These are phyloP conservation scores for Calonectria naviculata DNA, from an alignment of 2,329 filamentous ascomycete species.

Conservation along the genomic window DNA sequence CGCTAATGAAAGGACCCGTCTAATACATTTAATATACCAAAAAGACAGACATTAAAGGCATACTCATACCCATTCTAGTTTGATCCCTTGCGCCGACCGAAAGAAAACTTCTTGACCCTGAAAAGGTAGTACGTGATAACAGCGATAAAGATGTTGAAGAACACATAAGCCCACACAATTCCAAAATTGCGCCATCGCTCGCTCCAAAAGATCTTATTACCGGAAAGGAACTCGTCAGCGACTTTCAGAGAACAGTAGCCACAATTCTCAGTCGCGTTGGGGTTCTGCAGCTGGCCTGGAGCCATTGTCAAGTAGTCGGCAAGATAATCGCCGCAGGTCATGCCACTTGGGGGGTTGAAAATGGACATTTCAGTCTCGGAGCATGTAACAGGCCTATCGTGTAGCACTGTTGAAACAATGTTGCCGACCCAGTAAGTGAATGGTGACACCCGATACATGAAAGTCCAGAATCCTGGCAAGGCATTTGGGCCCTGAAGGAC, in stretches of 20 bases:
- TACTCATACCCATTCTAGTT: background rate
- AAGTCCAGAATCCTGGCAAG: slow-evolving; percentile 23
- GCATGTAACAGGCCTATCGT: slow-evolving; percentile 61
- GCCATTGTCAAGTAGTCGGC: background rate
- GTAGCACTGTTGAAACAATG: slow-evolving; percentile 71
- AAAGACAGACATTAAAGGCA: background rate
- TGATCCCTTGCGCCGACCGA: slow-evolving; percentile 1
- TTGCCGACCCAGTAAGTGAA: slow-evolving; percentile 61
- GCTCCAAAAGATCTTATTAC: slow-evolving; percentile 53
- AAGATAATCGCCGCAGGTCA: slow-evolving; percentile 13
- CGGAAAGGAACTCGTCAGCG: slow-evolving; percentile 66
- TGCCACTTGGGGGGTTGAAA: slow-evolving; percentile 66
- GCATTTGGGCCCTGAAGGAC: slow-evolving; percentile 65
- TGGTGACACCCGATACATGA: slow-evolving; percentile 25
- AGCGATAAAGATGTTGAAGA: slow-evolving; percentile 68
- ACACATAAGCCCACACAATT: slow-evolving; percentile 70
- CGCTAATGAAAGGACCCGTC: background rate
- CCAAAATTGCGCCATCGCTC: slow-evolving; percentile 75
- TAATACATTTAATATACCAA: background rate
- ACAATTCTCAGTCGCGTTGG: slow-evolving; percentile 63
- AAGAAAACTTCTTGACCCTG: slow-evolving; percentile 27
- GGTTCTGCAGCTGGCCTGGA: slow-evolving; percentile 68
- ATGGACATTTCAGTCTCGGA: slow-evolving; percentile 65
- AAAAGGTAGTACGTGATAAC: slow-evolving; percentile 65
- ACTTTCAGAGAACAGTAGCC: slow-evolving; percentile 70